Evolutionary conservation across 75 land plant species (phyloP).

Genomic region (Sequoia sempervirens): DNA sequence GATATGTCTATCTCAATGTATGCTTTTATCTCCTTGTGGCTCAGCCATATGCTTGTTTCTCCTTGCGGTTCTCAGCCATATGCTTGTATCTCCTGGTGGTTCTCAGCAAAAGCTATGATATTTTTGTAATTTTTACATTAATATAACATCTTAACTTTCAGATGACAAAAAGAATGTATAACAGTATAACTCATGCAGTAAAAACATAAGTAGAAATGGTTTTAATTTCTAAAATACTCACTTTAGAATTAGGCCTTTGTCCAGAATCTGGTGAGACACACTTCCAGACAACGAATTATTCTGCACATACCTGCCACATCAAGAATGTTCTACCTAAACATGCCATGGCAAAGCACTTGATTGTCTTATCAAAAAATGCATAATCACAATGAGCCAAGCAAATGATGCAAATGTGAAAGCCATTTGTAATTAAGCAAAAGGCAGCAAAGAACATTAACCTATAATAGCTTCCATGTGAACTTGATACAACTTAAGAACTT

Average conservation of each 20-base stretch:
- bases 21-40: no score
- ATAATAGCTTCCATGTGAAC: background rate
- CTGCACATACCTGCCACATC: slow-evolving; percentile 49
- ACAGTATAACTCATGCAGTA: background rate
- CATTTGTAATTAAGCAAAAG: background rate
- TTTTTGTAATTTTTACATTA: no score
- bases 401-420: background rate
- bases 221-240: slow-evolving; percentile 25
- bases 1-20: no score
- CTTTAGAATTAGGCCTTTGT: slow-evolving; percentile 29
- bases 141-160: no score
- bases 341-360: background rate
- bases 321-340: background rate
- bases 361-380: background rate
- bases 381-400: background rate
- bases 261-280: slow-evolving; percentile 39
- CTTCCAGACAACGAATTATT: slow-evolving; percentile 57
- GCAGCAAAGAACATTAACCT: background rate
- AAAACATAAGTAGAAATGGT: background rate
- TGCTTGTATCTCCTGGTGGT: no score
- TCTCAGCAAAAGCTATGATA: no score
- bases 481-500: background rate
- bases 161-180: no score
- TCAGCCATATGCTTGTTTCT: no score
- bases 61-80: no score